These are phyloP conservation scores for Talaromyces albobiverticillius DNA, from an alignment of 2,329 filamentous ascomycete species.

Conservation along the genomic window DNA sequence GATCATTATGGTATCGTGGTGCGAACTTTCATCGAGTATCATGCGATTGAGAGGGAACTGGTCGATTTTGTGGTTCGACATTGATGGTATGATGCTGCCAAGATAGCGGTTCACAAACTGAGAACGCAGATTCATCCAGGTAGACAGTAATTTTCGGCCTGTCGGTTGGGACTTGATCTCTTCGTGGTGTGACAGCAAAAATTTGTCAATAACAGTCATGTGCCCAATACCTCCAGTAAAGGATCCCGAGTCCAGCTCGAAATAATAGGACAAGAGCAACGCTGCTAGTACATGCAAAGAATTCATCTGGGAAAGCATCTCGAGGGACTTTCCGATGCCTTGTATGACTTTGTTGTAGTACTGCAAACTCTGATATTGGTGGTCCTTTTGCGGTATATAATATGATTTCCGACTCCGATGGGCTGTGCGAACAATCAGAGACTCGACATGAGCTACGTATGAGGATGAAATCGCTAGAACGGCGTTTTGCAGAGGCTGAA, in stretches of 20 bases:
- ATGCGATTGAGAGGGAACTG: constrained; percentile 7
- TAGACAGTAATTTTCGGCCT: constrained; percentile 5
- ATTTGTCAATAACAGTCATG: constrained; percentile 11
- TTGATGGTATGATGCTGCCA: constrained; percentile 1
- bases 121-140: constrained; percentile 10
- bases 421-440: constrained; percentile 2
- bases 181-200: background rate
- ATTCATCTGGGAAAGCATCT: background rate
- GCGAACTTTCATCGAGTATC: constrained; percentile 1
- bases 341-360: constrained; percentile 10
- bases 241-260: constrained; percentile 9
- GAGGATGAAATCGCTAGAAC: constrained; percentile 5
- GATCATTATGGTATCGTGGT: constrained; percentile 5
- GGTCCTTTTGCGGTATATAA: constrained; percentile 10
- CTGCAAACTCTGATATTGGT: constrained; percentile 11
- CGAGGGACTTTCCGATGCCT: constrained; percentile 5
- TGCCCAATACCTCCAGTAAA: constrained; percentile 9
- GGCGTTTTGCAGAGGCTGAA: constrained; percentile 3
- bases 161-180: constrained; percentile 1
- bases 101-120: constrained; percentile 11
- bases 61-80: background rate
- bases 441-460: constrained; percentile 7
- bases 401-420: constrained; percentile 4
- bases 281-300: constrained; percentile 6
- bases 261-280: constrained; percentile 10